phyloP scores from a whole-genome alignment of 2,329 filamentous ascomycete species.

The Endothia cerciana region DNA sequence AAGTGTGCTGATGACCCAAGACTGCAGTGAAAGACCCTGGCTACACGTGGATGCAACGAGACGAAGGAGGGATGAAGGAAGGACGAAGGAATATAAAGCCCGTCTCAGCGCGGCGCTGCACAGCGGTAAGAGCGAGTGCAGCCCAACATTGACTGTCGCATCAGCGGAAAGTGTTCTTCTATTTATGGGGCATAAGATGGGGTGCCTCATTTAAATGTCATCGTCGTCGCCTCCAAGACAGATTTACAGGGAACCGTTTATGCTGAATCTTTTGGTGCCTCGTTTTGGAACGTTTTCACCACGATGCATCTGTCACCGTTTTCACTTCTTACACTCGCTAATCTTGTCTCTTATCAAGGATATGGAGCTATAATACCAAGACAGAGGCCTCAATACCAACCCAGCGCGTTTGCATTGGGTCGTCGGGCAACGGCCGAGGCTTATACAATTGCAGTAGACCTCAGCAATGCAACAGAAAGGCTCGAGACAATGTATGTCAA shows the following conservation, averaged over 20 bases:
- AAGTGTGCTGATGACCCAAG: neutral
- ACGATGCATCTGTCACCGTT: neutral
- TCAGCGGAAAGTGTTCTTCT: neutral
- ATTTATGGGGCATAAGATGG: neutral
- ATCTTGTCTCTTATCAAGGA: neutral
- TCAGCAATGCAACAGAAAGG: neutral
- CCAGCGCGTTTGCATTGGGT: neutral
- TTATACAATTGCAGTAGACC: neutral
- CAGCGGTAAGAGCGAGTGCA: neutral
- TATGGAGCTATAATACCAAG: neutral
- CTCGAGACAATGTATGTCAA: neutral
- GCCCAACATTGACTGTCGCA: neutral
- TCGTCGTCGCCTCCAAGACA: neutral
- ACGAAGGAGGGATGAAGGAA: slow-evolving; percentile 2
- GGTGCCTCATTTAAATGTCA: slow-evolving; percentile 1
- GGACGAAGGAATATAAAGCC: neutral
- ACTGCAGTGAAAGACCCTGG: neutral
- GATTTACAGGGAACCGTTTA: neutral
- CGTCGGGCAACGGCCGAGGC: neutral
- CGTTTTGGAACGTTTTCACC: neutral
- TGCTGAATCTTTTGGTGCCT: neutral
- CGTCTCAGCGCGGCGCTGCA: slow-evolving; percentile 1
- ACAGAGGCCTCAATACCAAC: neutral
- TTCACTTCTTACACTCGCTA: neutral
- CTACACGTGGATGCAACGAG: slow-evolving; percentile 2